Evolutionary conservation across 1,284 basidiomycete species (phyloP).

Genomic region (Vanrija sp.): DNA sequence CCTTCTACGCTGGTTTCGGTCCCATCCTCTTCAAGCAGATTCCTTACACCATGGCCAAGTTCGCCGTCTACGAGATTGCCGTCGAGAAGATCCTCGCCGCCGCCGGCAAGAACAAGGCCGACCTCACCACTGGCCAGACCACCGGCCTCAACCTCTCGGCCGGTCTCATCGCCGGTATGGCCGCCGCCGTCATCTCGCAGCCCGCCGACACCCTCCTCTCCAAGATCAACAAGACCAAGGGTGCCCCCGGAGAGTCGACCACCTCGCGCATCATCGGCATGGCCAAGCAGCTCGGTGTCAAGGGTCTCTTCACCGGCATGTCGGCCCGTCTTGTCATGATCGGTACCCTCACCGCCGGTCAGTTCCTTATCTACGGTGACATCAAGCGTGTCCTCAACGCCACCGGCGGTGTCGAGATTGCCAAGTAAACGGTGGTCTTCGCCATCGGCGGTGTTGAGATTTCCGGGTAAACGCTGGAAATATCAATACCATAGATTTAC

Average conservation of each 20-base stretch:
- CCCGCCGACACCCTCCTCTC: conserved; percentile 56
- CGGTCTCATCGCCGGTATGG: conserved; percentile 57
- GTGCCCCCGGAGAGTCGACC: conserved; percentile 54
- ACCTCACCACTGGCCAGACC: conserved; percentile 46
- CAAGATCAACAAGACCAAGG: conserved; percentile 60
- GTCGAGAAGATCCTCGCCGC: conserved; percentile 52
- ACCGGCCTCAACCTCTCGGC: conserved; percentile 51
- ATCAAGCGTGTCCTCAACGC: conserved; percentile 54
- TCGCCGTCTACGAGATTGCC: conserved; percentile 53
- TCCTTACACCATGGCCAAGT: conserved; percentile 57
- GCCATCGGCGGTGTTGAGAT: conserved; percentile 53
- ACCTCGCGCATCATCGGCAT: conserved; percentile 53
- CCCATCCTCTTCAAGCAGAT: conserved; percentile 58
- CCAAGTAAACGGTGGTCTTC: conserved; percentile 48
- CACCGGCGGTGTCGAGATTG: conserved; percentile 51
- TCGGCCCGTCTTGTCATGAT: conserved; percentile 51
- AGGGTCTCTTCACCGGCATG: conserved; percentile 56
- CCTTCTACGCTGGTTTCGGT: conserved; percentile 57
- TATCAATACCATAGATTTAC: too few relatives aligned
- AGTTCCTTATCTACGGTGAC: conserved; percentile 53
- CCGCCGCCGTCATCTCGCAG: conserved; percentile 59
- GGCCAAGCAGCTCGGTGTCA: conserved; percentile 52
- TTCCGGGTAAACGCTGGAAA: conserved; percentile 39
- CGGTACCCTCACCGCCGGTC: conserved; percentile 56
- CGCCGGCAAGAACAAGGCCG: conserved; percentile 53